phyloP scores from a whole-genome alignment of 2,329 filamentous ascomycete species.

The Grosmannia huntii region DNA sequence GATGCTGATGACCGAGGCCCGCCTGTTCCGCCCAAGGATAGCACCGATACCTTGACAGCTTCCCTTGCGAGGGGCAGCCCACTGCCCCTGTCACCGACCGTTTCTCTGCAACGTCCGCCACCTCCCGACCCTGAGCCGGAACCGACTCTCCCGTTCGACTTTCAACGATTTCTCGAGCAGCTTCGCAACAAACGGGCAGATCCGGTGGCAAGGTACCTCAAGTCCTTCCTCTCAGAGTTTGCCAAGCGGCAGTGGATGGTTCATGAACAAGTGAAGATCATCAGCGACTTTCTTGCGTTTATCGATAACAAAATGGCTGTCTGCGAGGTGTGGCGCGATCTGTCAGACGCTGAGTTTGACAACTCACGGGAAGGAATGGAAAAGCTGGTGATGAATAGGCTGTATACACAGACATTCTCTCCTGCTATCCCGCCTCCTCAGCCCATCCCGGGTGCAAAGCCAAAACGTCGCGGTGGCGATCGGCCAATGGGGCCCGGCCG shows the following conservation, averaged over 20 bases:
- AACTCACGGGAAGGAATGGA: constrained; percentile 99
- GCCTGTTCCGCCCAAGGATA: constrained; percentile 48
- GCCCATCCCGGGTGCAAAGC: constrained; percentile 54
- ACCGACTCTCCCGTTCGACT: constrained; percentile 82
- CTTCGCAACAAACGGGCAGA: constrained; percentile 95
- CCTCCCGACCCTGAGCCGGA: constrained; percentile 68
- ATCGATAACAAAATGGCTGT: constrained; percentile 97
- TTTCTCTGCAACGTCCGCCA: constrained; percentile 47
- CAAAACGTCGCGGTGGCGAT: constrained; percentile 56
- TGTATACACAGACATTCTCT: constrained; percentile 93
- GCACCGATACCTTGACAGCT: constrained; percentile 13
- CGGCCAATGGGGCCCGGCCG: constrained; percentile 66
- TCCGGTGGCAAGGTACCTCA: constrained; percentile 87
- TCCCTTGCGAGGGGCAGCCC: constrained; percentile 9
- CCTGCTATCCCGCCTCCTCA: constrained; percentile 79
- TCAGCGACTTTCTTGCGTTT: constrained; percentile 89
- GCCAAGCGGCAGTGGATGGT: constrained; percentile 99
- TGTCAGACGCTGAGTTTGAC: constrained; percentile 94
- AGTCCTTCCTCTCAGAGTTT: constrained; percentile 90
- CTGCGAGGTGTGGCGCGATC: constrained; percentile 92
- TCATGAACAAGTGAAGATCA: constrained; percentile 98
- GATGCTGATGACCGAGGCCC: constrained; percentile 35
- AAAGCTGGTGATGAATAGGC: constrained; percentile 95
- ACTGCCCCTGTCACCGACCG: constrained; percentile 31
- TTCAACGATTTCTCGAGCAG: constrained; percentile 93